These are phyloP conservation scores for Salinomyces thailandicus DNA, from an alignment of 2,329 filamentous ascomycete genomes.

Conservation along the genomic window DNA sequence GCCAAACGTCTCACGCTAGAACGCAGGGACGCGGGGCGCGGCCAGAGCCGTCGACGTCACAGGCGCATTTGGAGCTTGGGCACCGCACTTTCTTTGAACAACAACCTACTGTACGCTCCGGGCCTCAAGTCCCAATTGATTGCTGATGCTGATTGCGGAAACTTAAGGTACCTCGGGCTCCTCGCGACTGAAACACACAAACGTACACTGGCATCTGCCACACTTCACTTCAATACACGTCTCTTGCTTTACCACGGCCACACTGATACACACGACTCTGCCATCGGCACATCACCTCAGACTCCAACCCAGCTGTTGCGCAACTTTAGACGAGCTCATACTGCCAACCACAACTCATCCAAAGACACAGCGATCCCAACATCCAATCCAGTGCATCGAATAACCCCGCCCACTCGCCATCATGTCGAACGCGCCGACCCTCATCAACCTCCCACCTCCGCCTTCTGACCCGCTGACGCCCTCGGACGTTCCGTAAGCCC, in stretches of 20 bases:
- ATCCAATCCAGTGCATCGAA: not conserved
- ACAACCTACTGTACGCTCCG: too few relatives aligned
- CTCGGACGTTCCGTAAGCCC: constrained; percentile 69
- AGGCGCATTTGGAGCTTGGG: not conserved
- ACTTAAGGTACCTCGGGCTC: too few relatives aligned
- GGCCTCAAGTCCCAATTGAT: too few relatives aligned
- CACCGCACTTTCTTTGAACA: not conserved
- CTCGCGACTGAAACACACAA: not conserved
- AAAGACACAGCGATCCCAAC: not conserved
- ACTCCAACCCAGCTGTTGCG: too few relatives aligned
- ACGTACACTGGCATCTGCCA: not conserved
- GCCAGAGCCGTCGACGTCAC: not conserved
- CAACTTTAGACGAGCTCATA: not conserved
- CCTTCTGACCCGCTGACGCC: constrained; percentile 76
- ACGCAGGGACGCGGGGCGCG: not conserved
- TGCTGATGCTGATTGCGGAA: too few relatives aligned
- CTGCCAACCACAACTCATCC: not conserved
- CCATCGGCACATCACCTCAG: not conserved
- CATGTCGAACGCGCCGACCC: constrained; percentile 46
- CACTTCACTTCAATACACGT: not conserved
- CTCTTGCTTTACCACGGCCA: not conserved
- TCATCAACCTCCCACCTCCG: constrained; percentile 76
- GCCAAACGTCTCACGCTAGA: not conserved
- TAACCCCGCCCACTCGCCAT: constrained; percentile 5
- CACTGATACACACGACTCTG: too few relatives aligned